These are phyloP conservation scores for Dillenia turbinata DNA, from an alignment of 164 flowering plant genomes.

Conservation along the genomic window DNA sequence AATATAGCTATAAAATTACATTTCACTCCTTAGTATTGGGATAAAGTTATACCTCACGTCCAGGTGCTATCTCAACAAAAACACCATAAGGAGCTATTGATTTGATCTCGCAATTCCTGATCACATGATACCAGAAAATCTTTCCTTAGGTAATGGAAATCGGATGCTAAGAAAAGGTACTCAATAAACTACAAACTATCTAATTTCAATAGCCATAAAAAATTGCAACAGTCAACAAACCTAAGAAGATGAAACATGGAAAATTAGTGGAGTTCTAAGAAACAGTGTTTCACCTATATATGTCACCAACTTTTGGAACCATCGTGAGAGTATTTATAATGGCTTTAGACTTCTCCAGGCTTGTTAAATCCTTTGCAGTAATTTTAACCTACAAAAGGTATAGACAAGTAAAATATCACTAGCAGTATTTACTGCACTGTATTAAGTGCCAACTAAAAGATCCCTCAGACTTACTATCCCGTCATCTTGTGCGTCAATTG, in stretches of 20 bases:
- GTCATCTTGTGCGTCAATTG: constrained; percentile 78
- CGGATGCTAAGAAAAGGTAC: too few relatives aligned
- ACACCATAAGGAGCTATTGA: constrained; percentile 80
- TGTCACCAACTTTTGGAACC: constrained; percentile 90
- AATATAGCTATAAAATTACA: too few relatives aligned
- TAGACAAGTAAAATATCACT: background rate
- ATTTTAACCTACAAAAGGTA: constrained; percentile 76
- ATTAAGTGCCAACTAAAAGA: too few relatives aligned
- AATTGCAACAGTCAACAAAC: too few relatives aligned
- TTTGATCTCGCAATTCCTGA: constrained; percentile 92
- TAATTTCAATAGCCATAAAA: too few relatives aligned
- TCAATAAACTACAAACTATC: too few relatives aligned
- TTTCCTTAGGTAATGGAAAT: too few relatives aligned
- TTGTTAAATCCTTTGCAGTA: constrained; percentile 65
- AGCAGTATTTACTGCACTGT: background rate
- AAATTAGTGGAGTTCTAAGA: too few relatives aligned
- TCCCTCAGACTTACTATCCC: constrained; percentile 57
- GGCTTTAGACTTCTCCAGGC: constrained; percentile 85
- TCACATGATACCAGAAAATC: background rate
- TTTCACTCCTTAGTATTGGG: background rate
- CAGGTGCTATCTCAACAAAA: constrained; percentile 95
- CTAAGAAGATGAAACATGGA: too few relatives aligned
- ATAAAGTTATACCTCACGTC: constrained; percentile 73
- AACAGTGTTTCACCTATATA: constrained; percentile 48
- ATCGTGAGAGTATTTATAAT: constrained; percentile 75